Evolutionary conservation across 257 asterid genomes (phyloP), one percentile per base, ranked within the genome.

Genomic region (Striga asiatica): DNA sequence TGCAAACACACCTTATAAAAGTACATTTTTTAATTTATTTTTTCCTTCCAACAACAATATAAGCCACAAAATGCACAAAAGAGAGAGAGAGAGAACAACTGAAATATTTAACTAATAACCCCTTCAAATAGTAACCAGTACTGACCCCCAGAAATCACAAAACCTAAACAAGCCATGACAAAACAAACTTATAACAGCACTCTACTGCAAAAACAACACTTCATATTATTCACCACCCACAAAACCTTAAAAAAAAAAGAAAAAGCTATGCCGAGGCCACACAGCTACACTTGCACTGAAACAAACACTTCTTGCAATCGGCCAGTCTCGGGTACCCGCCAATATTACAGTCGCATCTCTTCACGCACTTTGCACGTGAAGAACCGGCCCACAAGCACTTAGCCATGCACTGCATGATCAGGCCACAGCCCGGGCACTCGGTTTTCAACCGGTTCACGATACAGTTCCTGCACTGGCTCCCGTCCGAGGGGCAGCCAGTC

Each of bases 321-420:
- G 67, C 39, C 11, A 78, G 60, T 60, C 76, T 66, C 0, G 94
- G 95, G 23, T 81, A 89, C 0, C 71, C 78, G 2, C 71, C 76
- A 27, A n/a, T n/a, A n/a, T 57, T 62, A 60, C 95, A 83, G 29
- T 85, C 94, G 32, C 97, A 85, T 69, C 74, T 85, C 74, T 83
- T 81, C 43, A 24, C 42, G 28, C 97, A 89, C 8, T 55, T 73
- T 50, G 76, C 13, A 1, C 77, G 80, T 0, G 80, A 39, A 1
- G 71, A 28, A 23, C 89, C 93, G 4, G 65, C 74, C 95, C 89
- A 82, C 65, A 89, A 64, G 8, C 97, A 89, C 29, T 42, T 52
- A 7, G 82, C 81, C 93, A 77, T 75, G 80, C 97, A 89, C 9
- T 74, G 80, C 89, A 89, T 77, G 25, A 70, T 74, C 0, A 85